Percentiles rank a stretch among this genome's conserved stretches.
These are phyloP conservation scores for Yamadazyma jaroonii DNA, from an alignment of 1,139 yeast genomes.

Conservation along the genomic window DNA sequence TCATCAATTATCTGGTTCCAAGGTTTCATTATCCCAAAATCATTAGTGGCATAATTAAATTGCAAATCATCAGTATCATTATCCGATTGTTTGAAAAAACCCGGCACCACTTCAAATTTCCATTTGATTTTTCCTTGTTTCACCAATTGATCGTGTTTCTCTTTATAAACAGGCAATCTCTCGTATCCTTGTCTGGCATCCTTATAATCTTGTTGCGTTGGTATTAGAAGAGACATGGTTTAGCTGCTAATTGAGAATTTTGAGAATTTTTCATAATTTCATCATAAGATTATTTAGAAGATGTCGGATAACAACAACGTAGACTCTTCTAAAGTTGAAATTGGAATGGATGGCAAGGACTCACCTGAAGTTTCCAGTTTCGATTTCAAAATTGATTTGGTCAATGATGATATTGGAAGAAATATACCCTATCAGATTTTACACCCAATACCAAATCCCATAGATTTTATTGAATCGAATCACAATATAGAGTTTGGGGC, in stretches of 20 bases:
- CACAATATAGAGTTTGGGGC: slow-evolving; percentile 49
- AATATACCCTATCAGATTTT: background rate
- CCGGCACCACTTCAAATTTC: slow-evolving; percentile 45
- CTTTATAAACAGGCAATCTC: slow-evolving; percentile 11
- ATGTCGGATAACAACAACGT: background rate
- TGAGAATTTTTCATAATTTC: slow-evolving; percentile 1
- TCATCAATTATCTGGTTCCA: slow-evolving; percentile 48
- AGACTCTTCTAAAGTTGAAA: background rate
- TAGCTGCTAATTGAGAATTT: background rate
- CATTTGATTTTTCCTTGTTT: slow-evolving; percentile 33
- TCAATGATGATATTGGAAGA: background rate
- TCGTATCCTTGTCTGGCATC: slow-evolving; percentile 33
- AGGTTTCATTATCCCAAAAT: slow-evolving; percentile 46
- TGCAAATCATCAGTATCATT: slow-evolving; percentile 42
- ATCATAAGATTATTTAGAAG: too few species aligned
- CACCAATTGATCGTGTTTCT: slow-evolving; percentile 12
- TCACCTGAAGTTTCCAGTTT: background rate
- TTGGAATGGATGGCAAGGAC: background rate
- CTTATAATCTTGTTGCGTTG: slow-evolving; percentile 28
- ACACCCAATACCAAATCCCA: slow-evolving; percentile 37
- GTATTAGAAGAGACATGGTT: slow-evolving; percentile 29
- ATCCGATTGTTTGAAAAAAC: slow-evolving; percentile 53
- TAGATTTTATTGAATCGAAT: slow-evolving; percentile 16
- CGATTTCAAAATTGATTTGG: background rate
- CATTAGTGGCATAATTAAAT: slow-evolving; percentile 46